Evolutionary conservation across 805 yeast species (phyloP), one percentile per base, ranked within the genome.

Genomic region (Maudiozyma saulgeensis): DNA sequence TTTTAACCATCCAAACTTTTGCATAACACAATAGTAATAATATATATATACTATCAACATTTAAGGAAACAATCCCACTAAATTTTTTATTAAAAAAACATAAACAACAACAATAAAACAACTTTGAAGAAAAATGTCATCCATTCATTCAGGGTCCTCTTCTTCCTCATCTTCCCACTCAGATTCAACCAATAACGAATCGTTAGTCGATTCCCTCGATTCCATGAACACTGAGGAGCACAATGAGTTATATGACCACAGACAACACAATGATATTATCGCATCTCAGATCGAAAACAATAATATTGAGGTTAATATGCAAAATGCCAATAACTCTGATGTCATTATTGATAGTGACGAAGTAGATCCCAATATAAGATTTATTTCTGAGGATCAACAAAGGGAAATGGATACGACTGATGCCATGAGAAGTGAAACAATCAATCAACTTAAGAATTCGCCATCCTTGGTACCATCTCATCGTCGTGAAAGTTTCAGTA

Each of bases 171-270:
- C 32, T 4, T 28, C 32, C 32, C 32, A 49, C 43, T 40, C 16
- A 6, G 9, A 16, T 8, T 45, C 39, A 9, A 31, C 42, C 18
- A 25, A 46, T 5, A 38, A 34, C 25, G 43, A 15, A 6, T 59
- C 68, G 8, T 45, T 56, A 19, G 55, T 52, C 7, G 58, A 58
- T 15, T 67, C 71, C 0, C 55, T 66, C 50, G 63, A 57, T 16
- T 69, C 74, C 13, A 63, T 70, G 64, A 67, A 63, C 45, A 70
- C 74, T 1, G 72, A 68, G 32, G 68, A 65, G 15, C 68, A 64
- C 47, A 56, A 57, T 35, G 74, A 65, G 47, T 60, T 76, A 35
- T 66, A 74, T 52, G 80, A 76, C 57, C 80, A 76, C 56, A 70
- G 80, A 51, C 67, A 70, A 55, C 78, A 75, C 53, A 69, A 75